A percentile compares a stretch with the other conserved stretches of the same genome.
phyloP scores from a whole-genome alignment of 2,329 filamentous ascomycete genomes.

The Curvularia sp. region DNA sequence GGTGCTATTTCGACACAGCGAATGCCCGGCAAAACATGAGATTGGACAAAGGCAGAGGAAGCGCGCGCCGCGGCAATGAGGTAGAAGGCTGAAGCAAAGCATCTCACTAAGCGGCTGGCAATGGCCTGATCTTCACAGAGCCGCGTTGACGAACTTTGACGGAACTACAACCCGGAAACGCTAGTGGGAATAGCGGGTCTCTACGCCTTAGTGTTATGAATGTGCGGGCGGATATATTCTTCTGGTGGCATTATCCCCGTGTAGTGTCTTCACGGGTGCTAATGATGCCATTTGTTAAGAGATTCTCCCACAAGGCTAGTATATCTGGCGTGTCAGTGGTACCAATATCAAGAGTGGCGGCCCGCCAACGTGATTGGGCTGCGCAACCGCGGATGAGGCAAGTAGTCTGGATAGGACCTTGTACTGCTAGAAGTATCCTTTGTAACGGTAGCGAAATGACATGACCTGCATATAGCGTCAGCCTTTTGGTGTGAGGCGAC shows the following conservation, averaged over 20 bases:
- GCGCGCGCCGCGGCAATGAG: conserved; percentile 1
- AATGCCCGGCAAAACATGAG: background rate
- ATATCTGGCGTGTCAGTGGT: background rate
- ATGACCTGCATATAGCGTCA: background rate
- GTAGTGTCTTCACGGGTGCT: background rate
- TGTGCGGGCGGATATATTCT: background rate
- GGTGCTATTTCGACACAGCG: background rate
- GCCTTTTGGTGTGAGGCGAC: background rate
- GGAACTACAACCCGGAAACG: background rate
- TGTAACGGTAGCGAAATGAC: background rate
- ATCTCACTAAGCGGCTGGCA: background rate
- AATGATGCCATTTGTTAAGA: background rate
- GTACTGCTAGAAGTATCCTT: background rate
- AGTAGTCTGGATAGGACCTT: background rate
- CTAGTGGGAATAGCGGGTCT: conserved; percentile 2
- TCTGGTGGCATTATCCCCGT: background rate
- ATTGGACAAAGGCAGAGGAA: background rate
- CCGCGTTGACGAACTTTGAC: background rate
- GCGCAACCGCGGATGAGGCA: background rate
- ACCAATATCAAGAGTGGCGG: background rate
- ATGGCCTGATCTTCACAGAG: conserved; percentile 8
- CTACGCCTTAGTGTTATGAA: too few species aligned
- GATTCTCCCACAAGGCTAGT: background rate
- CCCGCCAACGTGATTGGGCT: background rate
- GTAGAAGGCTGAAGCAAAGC: background rate